A percentile compares a stretch with the other conserved stretches of the same genome.
Conservation (phyloP, 805 yeast species). For the Candida boleticola region DNA sequence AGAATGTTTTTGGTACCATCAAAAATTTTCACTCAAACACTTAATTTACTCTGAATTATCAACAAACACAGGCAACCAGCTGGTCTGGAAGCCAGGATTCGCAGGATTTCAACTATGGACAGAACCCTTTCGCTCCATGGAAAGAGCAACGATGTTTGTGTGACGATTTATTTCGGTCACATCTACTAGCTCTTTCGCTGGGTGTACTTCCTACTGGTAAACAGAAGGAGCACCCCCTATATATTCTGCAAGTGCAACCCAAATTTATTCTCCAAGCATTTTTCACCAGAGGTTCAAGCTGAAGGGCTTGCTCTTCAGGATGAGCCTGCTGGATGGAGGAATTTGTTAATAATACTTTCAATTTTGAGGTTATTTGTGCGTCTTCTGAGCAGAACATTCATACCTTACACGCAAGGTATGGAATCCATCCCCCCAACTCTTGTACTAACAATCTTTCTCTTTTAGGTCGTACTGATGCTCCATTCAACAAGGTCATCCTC, state of each 20-base stretch:
- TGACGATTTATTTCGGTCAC: too few species aligned
- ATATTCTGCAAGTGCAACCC: slow-evolving; percentile 40
- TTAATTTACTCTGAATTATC: too few species aligned
- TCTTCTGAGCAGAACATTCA: slow-evolving; percentile 47
- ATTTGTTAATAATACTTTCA: too few species aligned
- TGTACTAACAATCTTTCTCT: slow-evolving; percentile 35
- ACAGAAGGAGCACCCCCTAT: slow-evolving; percentile 10
- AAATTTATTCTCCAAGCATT: too few species aligned
- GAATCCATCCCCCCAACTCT: slow-evolving; percentile 8
- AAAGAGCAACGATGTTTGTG: too few species aligned
- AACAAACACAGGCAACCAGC: not conserved
- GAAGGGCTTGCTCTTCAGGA: too few species aligned
- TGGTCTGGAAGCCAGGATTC: not conserved
- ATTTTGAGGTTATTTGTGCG: too few species aligned
- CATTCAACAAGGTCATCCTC: slow-evolving; percentile 97
- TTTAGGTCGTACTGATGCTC: slow-evolving; percentile 96
- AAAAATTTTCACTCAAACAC: too few species aligned
- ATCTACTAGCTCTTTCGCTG: not conserved
- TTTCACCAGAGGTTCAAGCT: too few species aligned
- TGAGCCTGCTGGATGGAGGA: too few species aligned
- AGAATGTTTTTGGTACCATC: too few species aligned
- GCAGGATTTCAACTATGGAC: not conserved
- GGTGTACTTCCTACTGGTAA: slow-evolving; percentile 8
- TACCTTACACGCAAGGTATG: too few species aligned
- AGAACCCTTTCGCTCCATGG: slow-evolving; percentile 2